These are phyloP conservation scores for Bondarzewia mesenterica DNA, from an alignment of 1,284 basidiomycete genomes.

Conservation along the genomic window DNA sequence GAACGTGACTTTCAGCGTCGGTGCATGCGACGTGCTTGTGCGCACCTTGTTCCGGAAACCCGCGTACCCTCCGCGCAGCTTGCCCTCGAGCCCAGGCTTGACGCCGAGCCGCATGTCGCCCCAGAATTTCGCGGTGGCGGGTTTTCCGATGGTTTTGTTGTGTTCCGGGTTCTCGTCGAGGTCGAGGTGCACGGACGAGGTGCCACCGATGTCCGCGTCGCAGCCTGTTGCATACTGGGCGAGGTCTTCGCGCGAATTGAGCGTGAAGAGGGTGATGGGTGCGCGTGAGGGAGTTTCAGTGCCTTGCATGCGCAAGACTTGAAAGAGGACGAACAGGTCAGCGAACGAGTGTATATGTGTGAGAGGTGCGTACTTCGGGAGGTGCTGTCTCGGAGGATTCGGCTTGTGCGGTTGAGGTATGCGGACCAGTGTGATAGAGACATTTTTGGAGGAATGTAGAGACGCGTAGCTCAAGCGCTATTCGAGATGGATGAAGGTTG, in stretches of 20 bases:
- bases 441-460: conserved; percentile 13
- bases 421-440: conserved; percentile 24
- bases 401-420: conserved; percentile 28
- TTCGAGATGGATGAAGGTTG: too few relatives aligned
- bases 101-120: conserved; percentile 67
- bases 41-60: conserved; percentile 76
- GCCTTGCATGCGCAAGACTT: conserved; percentile 70
- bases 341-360: neutral
- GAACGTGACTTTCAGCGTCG: neutral
- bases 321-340: neutral
- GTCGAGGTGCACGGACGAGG: conserved; percentile 65
- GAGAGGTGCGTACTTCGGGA: conserved; percentile 19
- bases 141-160: conserved; percentile 30
- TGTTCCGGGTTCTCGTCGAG: conserved; percentile 37
- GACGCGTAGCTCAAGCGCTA: too few relatives aligned
- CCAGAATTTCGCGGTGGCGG: conserved; percentile 56
- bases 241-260: conserved; percentile 53
- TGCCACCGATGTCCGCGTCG: conserved; percentile 81
- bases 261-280: conserved; percentile 54
- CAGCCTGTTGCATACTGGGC: conserved; percentile 66
- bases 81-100: conserved; percentile 48
- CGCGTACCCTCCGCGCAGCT: conserved; percentile 71
- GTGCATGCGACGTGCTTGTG: neutral
- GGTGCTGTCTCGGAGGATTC: conserved; percentile 24
- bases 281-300: conserved; percentile 47